Evolutionary conservation across 1,139 yeast genomes (phyloP).

Genomic region (Kodamaea plutei): DNA sequence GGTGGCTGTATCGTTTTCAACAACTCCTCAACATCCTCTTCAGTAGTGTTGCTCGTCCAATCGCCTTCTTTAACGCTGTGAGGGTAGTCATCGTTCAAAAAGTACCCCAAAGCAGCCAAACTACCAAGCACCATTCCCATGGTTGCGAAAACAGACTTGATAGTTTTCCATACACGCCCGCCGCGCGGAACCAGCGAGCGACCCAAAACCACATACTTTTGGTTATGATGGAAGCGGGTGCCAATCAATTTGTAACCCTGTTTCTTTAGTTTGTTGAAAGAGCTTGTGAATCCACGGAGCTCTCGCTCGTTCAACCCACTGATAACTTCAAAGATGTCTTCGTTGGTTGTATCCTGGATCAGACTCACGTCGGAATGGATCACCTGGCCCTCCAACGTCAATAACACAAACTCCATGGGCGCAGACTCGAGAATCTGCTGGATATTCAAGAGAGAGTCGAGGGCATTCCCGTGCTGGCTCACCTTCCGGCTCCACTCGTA

Average conservation of each 20-base stretch:
- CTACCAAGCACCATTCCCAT: constrained; percentile 31
- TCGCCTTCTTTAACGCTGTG: neutral
- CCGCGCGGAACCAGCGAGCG: constrained; percentile 14
- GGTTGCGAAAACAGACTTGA: constrained; percentile 30
- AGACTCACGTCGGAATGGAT: constrained; percentile 35
- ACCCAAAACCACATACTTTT: constrained; percentile 32
- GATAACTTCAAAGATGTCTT: constrained; percentile 46
- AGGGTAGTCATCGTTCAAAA: constrained; percentile 12
- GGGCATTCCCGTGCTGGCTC: constrained; percentile 43
- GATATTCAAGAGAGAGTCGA: constrained; percentile 28
- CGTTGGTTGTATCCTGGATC: constrained; percentile 33
- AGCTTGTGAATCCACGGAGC: constrained; percentile 24
- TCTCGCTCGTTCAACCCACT: constrained; percentile 34
- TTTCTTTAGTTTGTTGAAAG: constrained; percentile 30
- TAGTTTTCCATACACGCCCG: constrained; percentile 7
- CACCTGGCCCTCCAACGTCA: constrained; percentile 41
- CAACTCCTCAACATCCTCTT: constrained; percentile 1
- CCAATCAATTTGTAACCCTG: constrained; percentile 48
- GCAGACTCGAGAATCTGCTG: constrained; percentile 1
- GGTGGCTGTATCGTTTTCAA: constrained; percentile 3
- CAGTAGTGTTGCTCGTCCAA: too few species aligned
- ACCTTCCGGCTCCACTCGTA: constrained; percentile 48
- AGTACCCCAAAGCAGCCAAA: constrained; percentile 26
- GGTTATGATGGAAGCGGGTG: constrained; percentile 23
- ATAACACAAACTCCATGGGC: constrained; percentile 38